A percentile compares a stretch with the other conserved stretches of the same genome.
Evolutionary conservation across 129 eudicot genomes (phyloP).

Genomic region (Tagetes erecta): DNA sequence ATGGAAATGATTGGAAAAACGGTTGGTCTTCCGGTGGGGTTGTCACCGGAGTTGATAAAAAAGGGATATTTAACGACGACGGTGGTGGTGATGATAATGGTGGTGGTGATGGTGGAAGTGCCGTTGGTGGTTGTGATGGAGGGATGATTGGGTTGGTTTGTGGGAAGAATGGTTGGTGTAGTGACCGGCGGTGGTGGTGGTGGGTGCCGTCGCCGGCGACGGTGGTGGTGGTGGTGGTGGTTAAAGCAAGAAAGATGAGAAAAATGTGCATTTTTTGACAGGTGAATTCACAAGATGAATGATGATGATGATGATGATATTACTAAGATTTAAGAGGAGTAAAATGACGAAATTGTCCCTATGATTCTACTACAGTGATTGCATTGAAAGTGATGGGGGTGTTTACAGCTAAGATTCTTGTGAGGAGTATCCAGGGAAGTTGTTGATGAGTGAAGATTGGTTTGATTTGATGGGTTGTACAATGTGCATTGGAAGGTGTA

Average conservation of each 20-base stretch:
- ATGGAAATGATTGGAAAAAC: constrained; percentile 32
- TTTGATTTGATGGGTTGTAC: not conserved
- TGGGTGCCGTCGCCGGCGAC: constrained; percentile 24
- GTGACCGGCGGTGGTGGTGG: constrained; percentile 61
- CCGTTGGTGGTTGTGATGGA: constrained; percentile 36
- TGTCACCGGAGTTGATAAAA: constrained; percentile 42
- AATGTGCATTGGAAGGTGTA: not conserved
- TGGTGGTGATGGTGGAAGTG: constrained; percentile 35
- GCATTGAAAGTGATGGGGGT: constrained; percentile 35
- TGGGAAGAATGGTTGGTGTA: constrained; percentile 75
- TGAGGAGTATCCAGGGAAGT: not conserved
- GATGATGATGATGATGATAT: constrained; percentile 19
- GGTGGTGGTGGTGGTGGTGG: constrained; percentile 21
- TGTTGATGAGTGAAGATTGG: not conserved
- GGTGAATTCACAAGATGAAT: constrained; percentile 15
- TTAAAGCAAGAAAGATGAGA: constrained; percentile 34
- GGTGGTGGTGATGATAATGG: constrained; percentile 32
- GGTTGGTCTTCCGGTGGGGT: constrained; percentile 40
- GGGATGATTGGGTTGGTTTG: constrained; percentile 28
- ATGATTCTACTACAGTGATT: constrained; percentile 12
- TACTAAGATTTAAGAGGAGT: not conserved
- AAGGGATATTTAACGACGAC: constrained; percentile 29
- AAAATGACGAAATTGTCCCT: no score
- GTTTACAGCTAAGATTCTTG: constrained; percentile 45
- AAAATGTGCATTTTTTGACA: constrained; percentile 34